Evolutionary conservation across 1,284 basidiomycete species (phyloP).

Genomic region (Boletus semigastroideus): DNA sequence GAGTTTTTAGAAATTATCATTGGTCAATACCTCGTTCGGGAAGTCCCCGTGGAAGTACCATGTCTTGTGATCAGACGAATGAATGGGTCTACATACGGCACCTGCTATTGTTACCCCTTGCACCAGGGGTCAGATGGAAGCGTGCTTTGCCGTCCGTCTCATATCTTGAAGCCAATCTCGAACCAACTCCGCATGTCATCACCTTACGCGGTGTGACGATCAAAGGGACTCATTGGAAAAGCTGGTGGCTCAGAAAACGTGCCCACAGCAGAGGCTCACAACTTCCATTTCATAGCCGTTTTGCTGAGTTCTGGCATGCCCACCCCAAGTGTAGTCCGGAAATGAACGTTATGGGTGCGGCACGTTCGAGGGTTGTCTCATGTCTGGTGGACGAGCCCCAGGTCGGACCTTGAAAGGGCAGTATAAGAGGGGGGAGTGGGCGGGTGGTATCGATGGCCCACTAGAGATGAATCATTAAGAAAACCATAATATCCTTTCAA

Average conservation of each 20-base stretch:
- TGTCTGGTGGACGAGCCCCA: constrained; percentile 8
- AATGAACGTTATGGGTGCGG: constrained; percentile 16
- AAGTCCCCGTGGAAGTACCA: constrained; percentile 1
- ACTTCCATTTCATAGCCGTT: constrained; percentile 21
- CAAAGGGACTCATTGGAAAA: neutral
- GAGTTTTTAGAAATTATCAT: constrained; percentile 22
- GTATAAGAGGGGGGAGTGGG: constrained; percentile 24
- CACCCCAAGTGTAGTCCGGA: constrained; percentile 18
- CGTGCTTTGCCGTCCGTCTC: neutral
- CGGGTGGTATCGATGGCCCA: constrained; percentile 22
- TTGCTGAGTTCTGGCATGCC: constrained; percentile 1
- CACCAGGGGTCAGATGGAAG: neutral
- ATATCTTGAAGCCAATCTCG: neutral
- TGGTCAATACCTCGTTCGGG: constrained; percentile 15
- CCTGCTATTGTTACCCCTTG: neutral
- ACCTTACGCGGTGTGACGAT: constrained; percentile 9
- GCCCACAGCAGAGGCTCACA: neutral
- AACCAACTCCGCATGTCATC: neutral
- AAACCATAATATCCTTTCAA: constrained; percentile 4
- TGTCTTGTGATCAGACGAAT: constrained; percentile 1
- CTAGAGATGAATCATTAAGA: constrained; percentile 31
- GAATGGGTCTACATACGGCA: neutral
- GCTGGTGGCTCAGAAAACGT: constrained; percentile 1
- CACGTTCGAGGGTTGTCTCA: constrained; percentile 31
- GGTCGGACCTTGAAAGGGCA: constrained; percentile 25